Percentiles rank a stretch among this genome's conserved stretches.
These are phyloP conservation scores for Penicillium nordicum DNA, from an alignment of 2,329 filamentous ascomycete genomes.

Conservation along the genomic window DNA sequence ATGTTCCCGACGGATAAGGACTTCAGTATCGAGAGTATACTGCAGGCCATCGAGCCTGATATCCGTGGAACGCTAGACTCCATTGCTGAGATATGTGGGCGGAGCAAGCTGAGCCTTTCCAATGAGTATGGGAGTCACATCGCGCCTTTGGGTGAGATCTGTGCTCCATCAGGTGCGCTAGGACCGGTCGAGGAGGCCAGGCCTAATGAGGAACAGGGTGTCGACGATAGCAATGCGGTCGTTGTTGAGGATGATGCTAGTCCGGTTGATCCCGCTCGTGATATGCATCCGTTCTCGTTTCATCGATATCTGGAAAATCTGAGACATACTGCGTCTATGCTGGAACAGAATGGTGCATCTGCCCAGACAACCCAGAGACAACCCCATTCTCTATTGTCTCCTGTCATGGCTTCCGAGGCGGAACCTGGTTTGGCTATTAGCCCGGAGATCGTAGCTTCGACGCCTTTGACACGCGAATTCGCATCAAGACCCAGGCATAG, in stretches of 20 bases:
- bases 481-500: conserved; percentile 25
- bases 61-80: conserved; percentile 58
- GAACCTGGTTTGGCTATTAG: conserved; percentile 1
- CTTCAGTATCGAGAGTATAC: conserved; percentile 56
- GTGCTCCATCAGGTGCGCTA: conserved; percentile 35
- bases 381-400: conserved; percentile 13
- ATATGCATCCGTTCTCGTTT: conserved; percentile 34
- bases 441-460: not conserved
- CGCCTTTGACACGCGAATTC: conserved; percentile 27
- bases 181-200: conserved; percentile 45
- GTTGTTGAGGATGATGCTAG: conserved; percentile 41
- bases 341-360: conserved; percentile 12
- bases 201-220: conserved; percentile 36
- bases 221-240: conserved; percentile 33
- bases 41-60: conserved; percentile 57
- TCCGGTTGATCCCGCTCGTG: conserved; percentile 32
- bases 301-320: conserved; percentile 39
- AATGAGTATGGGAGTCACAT: conserved; percentile 62
- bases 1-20: conserved; percentile 49
- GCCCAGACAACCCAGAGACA: conserved; percentile 10
- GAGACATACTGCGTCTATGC: conserved; percentile 22
- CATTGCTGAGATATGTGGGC: conserved; percentile 61
- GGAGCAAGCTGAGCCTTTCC: conserved; percentile 59
- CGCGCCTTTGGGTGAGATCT: conserved; percentile 59
- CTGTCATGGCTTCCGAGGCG: not conserved